Evolutionary conservation across 2,329 filamentous ascomycete species (phyloP).

Genomic region (Teratosphaeria viscida): DNA sequence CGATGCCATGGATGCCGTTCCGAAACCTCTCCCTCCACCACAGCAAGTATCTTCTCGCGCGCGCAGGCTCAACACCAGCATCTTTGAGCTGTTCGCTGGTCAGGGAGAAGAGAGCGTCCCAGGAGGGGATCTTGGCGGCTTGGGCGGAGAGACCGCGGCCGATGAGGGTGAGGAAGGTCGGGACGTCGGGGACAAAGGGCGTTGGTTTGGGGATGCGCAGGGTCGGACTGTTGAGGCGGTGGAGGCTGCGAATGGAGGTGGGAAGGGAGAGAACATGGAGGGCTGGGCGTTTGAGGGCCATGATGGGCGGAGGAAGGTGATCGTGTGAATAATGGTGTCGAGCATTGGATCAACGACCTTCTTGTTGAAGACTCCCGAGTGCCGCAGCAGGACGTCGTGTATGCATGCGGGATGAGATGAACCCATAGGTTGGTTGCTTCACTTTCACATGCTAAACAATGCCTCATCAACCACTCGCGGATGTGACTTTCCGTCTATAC

Average conservation of each 20-base stretch:
- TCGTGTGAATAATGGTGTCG: not conserved
- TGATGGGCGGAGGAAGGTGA: conserved; percentile 2
- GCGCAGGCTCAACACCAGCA: conserved; percentile 76
- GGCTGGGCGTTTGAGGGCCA: conserved; percentile 19
- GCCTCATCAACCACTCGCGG: not conserved
- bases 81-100: conserved; percentile 68
- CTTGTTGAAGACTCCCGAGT: not conserved
- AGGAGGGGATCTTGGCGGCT: conserved; percentile 75
- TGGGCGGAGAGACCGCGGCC: conserved; percentile 77
- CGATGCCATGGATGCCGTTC: conserved; percentile 65
- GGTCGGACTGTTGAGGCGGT: conserved; percentile 26
- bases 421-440: not conserved
- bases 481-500: not conserved
- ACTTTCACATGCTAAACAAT: not conserved
- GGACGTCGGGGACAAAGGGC: conserved; percentile 73
- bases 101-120: conserved; percentile 81
- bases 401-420: not conserved
- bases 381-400: not conserved
- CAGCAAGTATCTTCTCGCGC: conserved; percentile 72
- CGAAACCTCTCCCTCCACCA: conserved; percentile 81
- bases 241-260: conserved; percentile 7
- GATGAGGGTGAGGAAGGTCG: conserved; percentile 82
- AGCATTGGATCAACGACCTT: not conserved
- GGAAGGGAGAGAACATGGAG: conserved; percentile 6
- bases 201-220: conserved; percentile 57